Evolutionary conservation across 129 eudicot species (phyloP), one percentile per base, ranked within the genome.

Genomic region (Mikania micrantha): DNA sequence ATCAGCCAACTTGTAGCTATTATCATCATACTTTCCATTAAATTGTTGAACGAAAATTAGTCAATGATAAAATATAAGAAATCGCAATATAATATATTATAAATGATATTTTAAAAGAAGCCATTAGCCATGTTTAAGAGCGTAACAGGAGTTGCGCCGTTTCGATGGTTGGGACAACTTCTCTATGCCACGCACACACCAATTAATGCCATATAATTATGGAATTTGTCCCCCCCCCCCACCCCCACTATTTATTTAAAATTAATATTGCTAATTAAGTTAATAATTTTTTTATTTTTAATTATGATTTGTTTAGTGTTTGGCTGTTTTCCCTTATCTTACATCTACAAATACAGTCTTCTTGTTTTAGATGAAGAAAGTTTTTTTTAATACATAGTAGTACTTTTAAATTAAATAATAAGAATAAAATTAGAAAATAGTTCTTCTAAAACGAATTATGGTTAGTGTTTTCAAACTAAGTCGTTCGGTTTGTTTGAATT

Each of bases 101-200:
- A 35, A 25, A 69, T 35, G 11, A 5, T 40, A 41, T 59, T 67
- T 67, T 17, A 6, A 47, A 74, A 27, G 44, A 50, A 15, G 66
- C 41, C 76, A 71, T 72, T 36, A 15, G 66, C 41, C 76, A 71
- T 72, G 69, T 72, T 69, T 53, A 35, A 38, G 17, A 52, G 52
- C 74, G 70, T 60, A 72, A 61, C 77, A 60, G 66, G 79, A 74
- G 67, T 74, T 74, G 73, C 79, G 79, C 67, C 79, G 79, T 74
- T 74, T 74, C 67, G 79, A 56, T 66, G 73, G 79, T 66, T 67
- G 79, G 45, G 78, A 53, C 59, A 49, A 74, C 71, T 54, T 49
- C 31, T 73, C 44, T 13, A 39, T 54, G 64, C 60, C 77, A 72
- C 40, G 69, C 77, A 61, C 56, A 70, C 69, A 60, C 62, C 77